Evolutionary conservation across 495 filamentous ascomycete genomes (phyloP), one percentile per base, ranked within the genome.

Genomic region (Hyaloscypha hepaticicola): DNA sequence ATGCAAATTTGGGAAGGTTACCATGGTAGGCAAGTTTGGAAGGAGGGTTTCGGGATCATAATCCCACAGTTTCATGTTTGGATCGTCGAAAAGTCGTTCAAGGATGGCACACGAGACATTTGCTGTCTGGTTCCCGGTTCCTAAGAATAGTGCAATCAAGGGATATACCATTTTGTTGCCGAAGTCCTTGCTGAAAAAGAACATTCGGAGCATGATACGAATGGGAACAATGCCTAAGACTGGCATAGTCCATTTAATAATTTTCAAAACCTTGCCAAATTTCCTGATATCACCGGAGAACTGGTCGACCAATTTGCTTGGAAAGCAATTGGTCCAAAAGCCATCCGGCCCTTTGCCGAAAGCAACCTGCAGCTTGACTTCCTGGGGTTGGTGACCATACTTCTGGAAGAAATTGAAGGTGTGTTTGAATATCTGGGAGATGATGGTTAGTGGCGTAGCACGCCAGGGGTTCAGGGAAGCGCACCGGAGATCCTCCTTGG

Each of bases 271-370:
- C 28, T 66, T 78, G 4, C 79, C 81, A 55, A 94, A 86, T 49
- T 87, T 85, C 70, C 77, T 82, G 69, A 92, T 87, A 66, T 94
- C 90, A 1, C 70, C 73, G 19, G 84, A 80, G 66, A 87, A 85
- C 5, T 80, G 76, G 31, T 83, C 83, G 4, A 93, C 77, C 1
- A 94, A 76, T 21, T 84, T 76, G 51, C 85, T 91, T 0, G 90
- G 90, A 66, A 88, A 96, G 38, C 88, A 84, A 70, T 96, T 94
- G 12, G 87, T 89, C 88, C 89, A 96, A 76, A 96, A 94, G 6
- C 76, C 78, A 9, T 88, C 82, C 6, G 78, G 69, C 5, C 83
- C 90, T 72, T 93, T 92, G 16, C 91, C 91, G 71, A 94, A 93
- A 0, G 90, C 85, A 0, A 93, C 88, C 70, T 94, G 90, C 28